phyloP scores from a whole-genome alignment of 768 basidiomycete species.

The Pleurotus tuber-regium region DNA sequence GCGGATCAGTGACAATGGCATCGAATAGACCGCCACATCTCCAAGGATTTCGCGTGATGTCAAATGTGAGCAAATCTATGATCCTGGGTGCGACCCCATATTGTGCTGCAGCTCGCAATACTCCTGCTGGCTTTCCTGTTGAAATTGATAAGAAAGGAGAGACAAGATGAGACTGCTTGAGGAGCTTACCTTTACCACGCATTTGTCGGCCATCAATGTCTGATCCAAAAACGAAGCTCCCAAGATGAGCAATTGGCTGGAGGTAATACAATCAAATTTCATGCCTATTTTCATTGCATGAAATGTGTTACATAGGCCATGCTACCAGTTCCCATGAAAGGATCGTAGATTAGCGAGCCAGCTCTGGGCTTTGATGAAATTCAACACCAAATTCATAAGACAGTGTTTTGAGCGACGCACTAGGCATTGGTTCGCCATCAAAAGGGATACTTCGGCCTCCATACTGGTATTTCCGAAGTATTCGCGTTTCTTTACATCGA shows the following conservation, averaged over 20 bases:
- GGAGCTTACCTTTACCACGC: slow-evolving; percentile 76
- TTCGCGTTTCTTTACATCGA: slow-evolving; percentile 84
- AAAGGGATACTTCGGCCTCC: slow-evolving; percentile 92
- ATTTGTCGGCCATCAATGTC: slow-evolving; percentile 98
- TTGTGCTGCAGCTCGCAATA: slow-evolving; percentile 77
- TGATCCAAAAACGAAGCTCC: slow-evolving; percentile 83
- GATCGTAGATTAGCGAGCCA: slow-evolving; percentile 93
- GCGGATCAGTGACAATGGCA: slow-evolving; percentile 92
- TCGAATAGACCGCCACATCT: slow-evolving; percentile 89
- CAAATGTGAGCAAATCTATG: slow-evolving; percentile 86
- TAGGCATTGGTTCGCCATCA: slow-evolving; percentile 96
- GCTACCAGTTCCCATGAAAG: slow-evolving; percentile 92
- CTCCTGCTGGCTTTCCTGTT: slow-evolving; percentile 61
- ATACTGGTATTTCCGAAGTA: slow-evolving; percentile 98
- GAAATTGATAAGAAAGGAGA: neutral
- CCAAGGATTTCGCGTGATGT: slow-evolving; percentile 89
- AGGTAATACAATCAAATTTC: slow-evolving; percentile 1
- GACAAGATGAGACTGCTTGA: neutral
- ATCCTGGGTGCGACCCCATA: slow-evolving; percentile 76
- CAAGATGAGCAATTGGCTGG: slow-evolving; percentile 86
- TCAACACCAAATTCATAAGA: neutral
- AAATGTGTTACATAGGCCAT: slow-evolving; percentile 67
- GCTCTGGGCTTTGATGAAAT: slow-evolving; percentile 59
- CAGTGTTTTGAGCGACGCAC: slow-evolving; percentile 35
- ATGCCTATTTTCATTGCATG: too few species aligned